Conservation (phyloP, 148 eudicot species). For the Silene uniflora region DNA sequence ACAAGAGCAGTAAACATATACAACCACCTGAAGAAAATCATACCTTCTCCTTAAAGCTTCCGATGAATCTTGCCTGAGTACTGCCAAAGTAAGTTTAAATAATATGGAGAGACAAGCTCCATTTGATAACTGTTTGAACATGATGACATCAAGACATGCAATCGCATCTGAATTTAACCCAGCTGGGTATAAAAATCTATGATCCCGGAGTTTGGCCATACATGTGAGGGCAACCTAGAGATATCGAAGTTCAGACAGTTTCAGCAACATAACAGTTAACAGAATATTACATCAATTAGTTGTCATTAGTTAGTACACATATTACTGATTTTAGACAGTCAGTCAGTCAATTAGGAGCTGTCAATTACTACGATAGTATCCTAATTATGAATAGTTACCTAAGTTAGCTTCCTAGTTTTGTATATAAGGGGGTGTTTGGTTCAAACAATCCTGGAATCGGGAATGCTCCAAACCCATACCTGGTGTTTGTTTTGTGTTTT, state of each 20-base stretch:
- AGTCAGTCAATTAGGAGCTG: too few relatives aligned
- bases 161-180: constrained; percentile 64
- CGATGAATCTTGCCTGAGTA: constrained; percentile 82
- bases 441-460: too few relatives aligned
- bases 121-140: constrained; percentile 81
- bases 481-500: too few relatives aligned
- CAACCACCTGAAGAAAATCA: constrained; percentile 10
- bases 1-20: background rate
- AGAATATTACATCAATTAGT: background rate
- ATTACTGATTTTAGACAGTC: too few relatives aligned
- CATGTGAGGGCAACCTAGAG: constrained; percentile 79
- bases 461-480: too few relatives aligned
- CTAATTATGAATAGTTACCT: too few relatives aligned
- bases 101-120: constrained; percentile 84
- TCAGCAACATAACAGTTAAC: constrained; percentile 10
- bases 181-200: constrained; percentile 66
- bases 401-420: too few relatives aligned
- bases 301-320: too few relatives aligned
- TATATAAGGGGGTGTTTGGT: too few relatives aligned
- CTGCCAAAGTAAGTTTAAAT: constrained; percentile 72
- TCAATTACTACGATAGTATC: too few relatives aligned
- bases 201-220: constrained; percentile 96
- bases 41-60: constrained; percentile 97
- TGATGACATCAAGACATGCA: constrained; percentile 69
- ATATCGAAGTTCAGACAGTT: constrained; percentile 11